Percentiles rank a stretch among this genome's conserved stretches.
phyloP scores from a whole-genome alignment of 371 early-diverging fungal genomes.

The Entomophthora muscae region DNA sequence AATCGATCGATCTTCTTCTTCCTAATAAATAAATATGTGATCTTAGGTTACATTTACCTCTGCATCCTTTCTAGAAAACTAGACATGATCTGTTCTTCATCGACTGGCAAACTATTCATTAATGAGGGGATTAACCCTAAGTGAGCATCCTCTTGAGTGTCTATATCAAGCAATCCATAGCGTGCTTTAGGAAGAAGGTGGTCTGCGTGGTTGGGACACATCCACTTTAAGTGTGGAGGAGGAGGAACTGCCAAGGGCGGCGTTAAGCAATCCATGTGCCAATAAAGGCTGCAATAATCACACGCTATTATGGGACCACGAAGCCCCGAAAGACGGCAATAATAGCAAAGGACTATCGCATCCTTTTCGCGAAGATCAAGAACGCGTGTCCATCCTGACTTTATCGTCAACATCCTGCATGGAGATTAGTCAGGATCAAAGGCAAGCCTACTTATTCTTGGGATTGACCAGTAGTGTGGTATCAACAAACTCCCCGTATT shows the following conservation, averaged over 20 bases:
- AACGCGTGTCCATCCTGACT: not conserved
- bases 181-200: constrained; percentile 16
- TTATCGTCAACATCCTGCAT: not conserved
- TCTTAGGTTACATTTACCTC: not conserved
- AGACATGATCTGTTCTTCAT: not conserved
- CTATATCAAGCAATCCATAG: not conserved
- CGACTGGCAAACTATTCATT: no score
- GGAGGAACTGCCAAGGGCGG: constrained; percentile 52
- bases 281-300: constrained; percentile 59
- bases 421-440: not conserved
- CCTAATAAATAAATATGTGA: not conserved
- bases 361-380: constrained; percentile 1
- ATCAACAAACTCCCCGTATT: constrained; percentile 5
- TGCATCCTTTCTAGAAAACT: not conserved
- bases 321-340: constrained; percentile 4
- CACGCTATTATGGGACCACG: constrained; percentile 38
- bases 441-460: not conserved
- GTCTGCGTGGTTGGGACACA: constrained; percentile 79
- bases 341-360: constrained; percentile 1
- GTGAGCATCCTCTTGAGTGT: not conserved
- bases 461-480: not conserved
- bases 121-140: not conserved
- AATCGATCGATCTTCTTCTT: not conserved
- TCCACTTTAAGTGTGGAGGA: constrained; percentile 45
- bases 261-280: constrained; percentile 76